phyloP scores from a whole-genome alignment of 2,329 filamentous ascomycete genomes.

The Fusarium verticillioides region DNA sequence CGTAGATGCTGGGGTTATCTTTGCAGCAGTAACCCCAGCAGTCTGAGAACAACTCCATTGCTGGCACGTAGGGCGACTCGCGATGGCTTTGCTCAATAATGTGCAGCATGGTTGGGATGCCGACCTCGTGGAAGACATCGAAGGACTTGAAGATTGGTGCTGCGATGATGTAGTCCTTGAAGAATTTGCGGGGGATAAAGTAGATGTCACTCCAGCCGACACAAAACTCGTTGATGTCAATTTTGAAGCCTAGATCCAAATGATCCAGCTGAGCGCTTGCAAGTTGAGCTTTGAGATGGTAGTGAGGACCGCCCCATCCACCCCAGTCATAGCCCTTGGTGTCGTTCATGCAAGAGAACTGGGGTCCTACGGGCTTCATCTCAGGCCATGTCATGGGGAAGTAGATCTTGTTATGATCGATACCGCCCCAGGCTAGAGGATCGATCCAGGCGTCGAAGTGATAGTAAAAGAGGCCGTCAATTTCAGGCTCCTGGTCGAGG shows the following conservation, averaged over 20 bases:
- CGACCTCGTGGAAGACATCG: not conserved
- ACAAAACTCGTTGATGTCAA: not conserved
- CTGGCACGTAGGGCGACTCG: not conserved
- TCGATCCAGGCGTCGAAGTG: not conserved
- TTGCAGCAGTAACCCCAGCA: not conserved
- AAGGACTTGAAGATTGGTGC: not conserved
- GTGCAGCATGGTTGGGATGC: not conserved
- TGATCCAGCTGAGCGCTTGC: not conserved
- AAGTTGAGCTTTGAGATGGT: not conserved
- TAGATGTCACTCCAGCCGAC: not conserved
- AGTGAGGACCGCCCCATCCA: not conserved
- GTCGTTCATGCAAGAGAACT: not conserved
- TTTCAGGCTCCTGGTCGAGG: not conserved
- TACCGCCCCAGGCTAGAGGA: not conserved
- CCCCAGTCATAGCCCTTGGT: not conserved
- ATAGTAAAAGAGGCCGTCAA: not conserved
- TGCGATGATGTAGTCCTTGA: conserved; percentile 1
- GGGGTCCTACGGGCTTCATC: not conserved
- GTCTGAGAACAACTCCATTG: not conserved
- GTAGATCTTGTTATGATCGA: not conserved
- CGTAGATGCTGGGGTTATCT: not conserved
- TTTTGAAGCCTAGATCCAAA: not conserved
- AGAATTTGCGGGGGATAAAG: not conserved
- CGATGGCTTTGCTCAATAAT: not conserved
- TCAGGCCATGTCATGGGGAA: not conserved